These are phyloP conservation scores for Akanthomyces muscarius DNA, from an alignment of 2,329 filamentous ascomycete genomes.

Conservation along the genomic window DNA sequence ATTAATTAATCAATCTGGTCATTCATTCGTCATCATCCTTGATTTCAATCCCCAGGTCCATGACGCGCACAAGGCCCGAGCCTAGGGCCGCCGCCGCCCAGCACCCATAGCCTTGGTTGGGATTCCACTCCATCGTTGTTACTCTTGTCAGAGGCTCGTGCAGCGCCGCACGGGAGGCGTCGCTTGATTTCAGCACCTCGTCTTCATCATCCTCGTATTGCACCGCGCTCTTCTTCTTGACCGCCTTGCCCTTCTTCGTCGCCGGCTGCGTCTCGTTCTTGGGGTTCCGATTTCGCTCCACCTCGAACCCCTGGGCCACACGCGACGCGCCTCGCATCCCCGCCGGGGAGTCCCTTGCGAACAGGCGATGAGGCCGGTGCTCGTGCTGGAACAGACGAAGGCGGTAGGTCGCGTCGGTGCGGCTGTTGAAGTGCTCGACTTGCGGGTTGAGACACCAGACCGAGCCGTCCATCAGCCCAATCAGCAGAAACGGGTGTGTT, in stretches of 20 bases:
- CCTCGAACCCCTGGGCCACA: constrained; percentile 48
- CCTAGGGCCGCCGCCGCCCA: constrained; percentile 66
- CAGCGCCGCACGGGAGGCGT: constrained; percentile 44
- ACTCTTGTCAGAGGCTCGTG: constrained; percentile 62
- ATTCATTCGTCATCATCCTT: constrained; percentile 19
- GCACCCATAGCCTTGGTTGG: constrained; percentile 59
- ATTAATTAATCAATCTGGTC: no score
- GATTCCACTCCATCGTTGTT: constrained; percentile 63
- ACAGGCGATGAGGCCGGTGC: constrained; percentile 37
- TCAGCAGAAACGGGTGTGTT: constrained; percentile 50
- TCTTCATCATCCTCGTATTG: constrained; percentile 31
- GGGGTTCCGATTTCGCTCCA: constrained; percentile 47
- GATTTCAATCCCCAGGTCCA: constrained; percentile 57
- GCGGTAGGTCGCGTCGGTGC: constrained; percentile 32
- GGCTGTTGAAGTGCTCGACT: constrained; percentile 34
- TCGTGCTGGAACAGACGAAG: constrained; percentile 51
- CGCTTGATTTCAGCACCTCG: constrained; percentile 30
- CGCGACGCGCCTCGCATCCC: constrained; percentile 44
- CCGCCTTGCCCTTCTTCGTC: constrained; percentile 34
- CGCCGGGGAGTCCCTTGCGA: constrained; percentile 27
- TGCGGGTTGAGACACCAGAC: constrained; percentile 45
- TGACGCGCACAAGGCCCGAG: constrained; percentile 62
- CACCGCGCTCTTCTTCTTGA: constrained; percentile 30
- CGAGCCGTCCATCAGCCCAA: constrained; percentile 52
- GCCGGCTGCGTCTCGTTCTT: constrained; percentile 36